Conservation (phyloP, 148 eudicot genomes). For the Cornus kousa region DNA sequence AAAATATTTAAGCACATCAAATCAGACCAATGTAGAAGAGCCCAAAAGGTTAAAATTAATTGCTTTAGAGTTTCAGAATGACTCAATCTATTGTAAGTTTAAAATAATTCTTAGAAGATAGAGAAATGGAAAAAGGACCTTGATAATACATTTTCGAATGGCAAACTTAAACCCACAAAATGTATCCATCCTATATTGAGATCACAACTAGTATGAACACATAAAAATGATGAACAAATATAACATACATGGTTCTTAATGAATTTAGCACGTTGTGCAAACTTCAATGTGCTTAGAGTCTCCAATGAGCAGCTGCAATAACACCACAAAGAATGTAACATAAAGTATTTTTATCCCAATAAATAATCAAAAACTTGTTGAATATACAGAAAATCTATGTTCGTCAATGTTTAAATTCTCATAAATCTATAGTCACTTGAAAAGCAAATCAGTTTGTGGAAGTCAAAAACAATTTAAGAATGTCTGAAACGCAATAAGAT, state of each 20-base stretch:
- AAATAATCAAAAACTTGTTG: background rate
- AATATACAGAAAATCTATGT: background rate
- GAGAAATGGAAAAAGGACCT: background rate
- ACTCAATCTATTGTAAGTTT: background rate
- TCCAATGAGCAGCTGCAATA: constrained; percentile 84
- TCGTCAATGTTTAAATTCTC: background rate
- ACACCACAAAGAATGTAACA: background rate
- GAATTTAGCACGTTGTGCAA: constrained; percentile 98
- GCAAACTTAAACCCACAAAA: too few species aligned
- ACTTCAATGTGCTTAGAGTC: constrained; percentile 93
- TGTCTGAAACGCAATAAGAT: background rate
- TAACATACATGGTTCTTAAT: constrained; percentile 89
- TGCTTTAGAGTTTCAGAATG: background rate
- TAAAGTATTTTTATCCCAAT: background rate
- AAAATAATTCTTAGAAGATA: background rate
- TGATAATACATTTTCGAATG: background rate
- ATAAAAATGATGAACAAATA: background rate
- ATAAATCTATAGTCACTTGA: background rate
- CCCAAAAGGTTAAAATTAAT: background rate
- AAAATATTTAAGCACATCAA: background rate
- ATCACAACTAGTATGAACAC: background rate
- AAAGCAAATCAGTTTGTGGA: background rate
- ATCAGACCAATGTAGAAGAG: background rate
- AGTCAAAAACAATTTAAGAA: constrained; percentile 6
- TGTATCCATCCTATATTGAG: background rate